These are phyloP conservation scores for Gynochthodes officinalis DNA, from an alignment of 257 asterid species.

Conservation along the genomic window DNA sequence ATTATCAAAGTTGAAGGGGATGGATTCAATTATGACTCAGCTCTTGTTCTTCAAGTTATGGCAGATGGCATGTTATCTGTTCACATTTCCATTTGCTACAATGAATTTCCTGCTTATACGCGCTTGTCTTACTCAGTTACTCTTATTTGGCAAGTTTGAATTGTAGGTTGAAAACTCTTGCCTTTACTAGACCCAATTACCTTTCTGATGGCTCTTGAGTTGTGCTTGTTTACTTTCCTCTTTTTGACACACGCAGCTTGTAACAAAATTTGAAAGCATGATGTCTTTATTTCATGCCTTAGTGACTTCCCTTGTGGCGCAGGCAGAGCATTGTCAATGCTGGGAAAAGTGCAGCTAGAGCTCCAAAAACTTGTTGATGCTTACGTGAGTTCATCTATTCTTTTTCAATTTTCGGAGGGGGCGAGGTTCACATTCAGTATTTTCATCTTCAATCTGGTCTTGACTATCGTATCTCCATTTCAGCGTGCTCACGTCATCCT, in stretches of 20 bases:
- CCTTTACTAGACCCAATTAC: background rate
- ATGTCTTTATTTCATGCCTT: background rate
- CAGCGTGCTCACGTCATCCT: conserved; percentile 82
- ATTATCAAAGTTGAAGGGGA: background rate
- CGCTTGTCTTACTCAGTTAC: background rate
- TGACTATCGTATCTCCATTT: conserved; percentile 35
- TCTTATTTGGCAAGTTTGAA: background rate
- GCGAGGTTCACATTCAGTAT: background rate
- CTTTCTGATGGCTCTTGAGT: background rate
- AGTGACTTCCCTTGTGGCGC: conserved; percentile 26
- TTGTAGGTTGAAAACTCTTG: background rate
- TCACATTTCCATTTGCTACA: too few relatives aligned
- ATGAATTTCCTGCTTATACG: background rate
- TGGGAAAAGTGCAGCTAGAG: conserved; percentile 81
- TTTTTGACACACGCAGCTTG: background rate
- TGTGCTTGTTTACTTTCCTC: background rate
- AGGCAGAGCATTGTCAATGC: conserved; percentile 70
- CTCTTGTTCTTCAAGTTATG: background rate
- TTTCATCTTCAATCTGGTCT: conserved; percentile 11
- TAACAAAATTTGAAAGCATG: background rate
- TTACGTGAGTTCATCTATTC: conserved; percentile 55
- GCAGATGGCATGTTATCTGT: too few relatives aligned
- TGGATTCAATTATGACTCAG: too few relatives aligned
- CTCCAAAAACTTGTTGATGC: conserved; percentile 81
- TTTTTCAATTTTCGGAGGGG: background rate